Evolutionary conservation across 495 filamentous ascomycete species (phyloP), one percentile per base, ranked within the genome.

Genomic region (Daldinia bambusicola): DNA sequence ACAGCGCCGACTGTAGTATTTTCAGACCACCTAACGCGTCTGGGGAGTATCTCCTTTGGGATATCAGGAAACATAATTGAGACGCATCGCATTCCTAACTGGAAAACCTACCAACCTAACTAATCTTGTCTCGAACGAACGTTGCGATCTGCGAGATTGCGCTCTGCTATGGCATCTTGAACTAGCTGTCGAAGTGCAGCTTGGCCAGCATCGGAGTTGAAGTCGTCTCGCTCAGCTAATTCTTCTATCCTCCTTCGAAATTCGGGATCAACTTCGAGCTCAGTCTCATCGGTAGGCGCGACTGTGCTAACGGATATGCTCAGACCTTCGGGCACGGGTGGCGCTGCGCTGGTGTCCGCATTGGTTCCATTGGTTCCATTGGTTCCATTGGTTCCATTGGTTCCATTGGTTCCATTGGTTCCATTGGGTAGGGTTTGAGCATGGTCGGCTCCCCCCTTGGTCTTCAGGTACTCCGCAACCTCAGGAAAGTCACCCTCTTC

Each of bases 211-310:
- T 89, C 88, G 58, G 86, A 88, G 62, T 91, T 80, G 70, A 94
- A 93, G 66, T 95, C 90, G 43, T 88, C 87, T 13, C 91, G 84
- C 50, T 87, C 83, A 14, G 92, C 91, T 69, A 95, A 78, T 75
- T 93, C 87, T 68, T 95, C 92, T 75, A 96, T 94, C 62, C 89
- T 81, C 58, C 87, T 82, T 71, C 89, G 87, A 64, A 95, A 89
- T 57, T 90, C 92, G 3, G 91, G 88, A 75, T 95, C 92, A 37
- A 84, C 80, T 60, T 86, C 82, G 55, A 80, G 79, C 6, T 85
- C 86, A 37, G 82, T 80, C 9, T 83, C 84, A 58, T 89, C 87
- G 37, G 85, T 81, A 56, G 91, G 89, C 4, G 86, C 83, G 78
- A 92, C 86, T 18, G 88, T 88, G 22, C 89, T 89, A 66, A 94